These are phyloP conservation scores for Backusella tarrabulga DNA, from an alignment of 192 early-diverging fungal species.

Conservation along the genomic window DNA sequence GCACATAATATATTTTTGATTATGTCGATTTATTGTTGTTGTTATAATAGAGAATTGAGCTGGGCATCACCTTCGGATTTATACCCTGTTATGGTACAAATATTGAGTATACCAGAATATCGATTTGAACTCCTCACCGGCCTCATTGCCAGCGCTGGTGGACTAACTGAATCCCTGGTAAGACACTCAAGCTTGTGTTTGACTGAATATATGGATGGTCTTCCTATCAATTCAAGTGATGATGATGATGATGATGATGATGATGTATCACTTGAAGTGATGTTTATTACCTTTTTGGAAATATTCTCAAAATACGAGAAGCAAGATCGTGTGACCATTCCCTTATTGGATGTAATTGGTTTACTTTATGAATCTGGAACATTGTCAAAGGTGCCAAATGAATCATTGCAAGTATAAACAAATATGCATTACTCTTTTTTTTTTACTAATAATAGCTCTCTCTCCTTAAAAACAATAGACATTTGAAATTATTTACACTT, in stretches of 20 bases:
- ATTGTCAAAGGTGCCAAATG: slow-evolving; percentile 31
- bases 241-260: background rate
- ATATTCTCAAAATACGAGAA: slow-evolving; percentile 44
- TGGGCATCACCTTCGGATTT: slow-evolving; percentile 65
- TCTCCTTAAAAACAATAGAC: slow-evolving; percentile 10
- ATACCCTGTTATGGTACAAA: slow-evolving; percentile 58
- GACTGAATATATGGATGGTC: slow-evolving; percentile 51
- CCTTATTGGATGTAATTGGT: slow-evolving; percentile 67
- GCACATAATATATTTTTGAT: background rate
- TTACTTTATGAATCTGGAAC: slow-evolving; percentile 58
- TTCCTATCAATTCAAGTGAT: slow-evolving; percentile 34
- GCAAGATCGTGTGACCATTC: slow-evolving; percentile 66
- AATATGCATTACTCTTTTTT: background rate
- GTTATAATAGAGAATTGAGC: slow-evolving; percentile 39
- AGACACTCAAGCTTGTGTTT: slow-evolving; percentile 63
- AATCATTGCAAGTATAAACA: slow-evolving; percentile 33
- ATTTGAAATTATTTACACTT: slow-evolving; percentile 40
- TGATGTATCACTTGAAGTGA: slow-evolving; percentile 37
- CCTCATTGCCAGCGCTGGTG: slow-evolving; percentile 74
- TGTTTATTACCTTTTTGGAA: slow-evolving; percentile 41
- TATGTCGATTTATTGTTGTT: background rate
- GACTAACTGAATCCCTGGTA: slow-evolving; percentile 76
- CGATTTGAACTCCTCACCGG: slow-evolving; percentile 62
- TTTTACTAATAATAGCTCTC: background rate
- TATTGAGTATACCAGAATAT: slow-evolving; percentile 56